Base-by-base conservation (phyloP, 192 early-diverging fungal species). In the Lunasporangiospora selenospora region DNA sequence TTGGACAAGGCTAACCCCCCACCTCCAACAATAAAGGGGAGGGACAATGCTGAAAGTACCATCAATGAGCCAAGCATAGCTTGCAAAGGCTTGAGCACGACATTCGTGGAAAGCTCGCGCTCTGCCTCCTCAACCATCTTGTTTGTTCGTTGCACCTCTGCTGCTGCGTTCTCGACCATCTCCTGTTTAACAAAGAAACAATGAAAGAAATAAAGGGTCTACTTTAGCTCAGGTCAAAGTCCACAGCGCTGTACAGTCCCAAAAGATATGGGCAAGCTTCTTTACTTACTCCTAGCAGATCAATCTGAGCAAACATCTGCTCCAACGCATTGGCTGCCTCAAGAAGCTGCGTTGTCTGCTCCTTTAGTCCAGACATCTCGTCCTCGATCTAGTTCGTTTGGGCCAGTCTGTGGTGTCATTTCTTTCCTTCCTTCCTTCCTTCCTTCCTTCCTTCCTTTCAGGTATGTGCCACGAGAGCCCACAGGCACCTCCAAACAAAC, bases 81-180 rank as follows among this genome's bases (percentile, higher is more conserved):
- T 10, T 73, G 69, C 4, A 73, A 50, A 0, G 69, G 69, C 36
- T 73, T n/a, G n/a, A n/a, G 59, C 10, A 73, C n/a, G 0, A 61
- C 69, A 6, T 19, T 15, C 4, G 61, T 58, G 10, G 54, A 46
- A 33, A 73, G 18, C 16, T 73, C 45, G 3, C 37, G 53, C 16
- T 73, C 69, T 3, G 69, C 69, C 37, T 73, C 54, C 16, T 62
- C 60, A 40, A 73, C 37, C 4, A 43, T 13, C 4, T 34, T 33
- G 4, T 53, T 58, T 7, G 53, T 48, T 3, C 52, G 40, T 3
- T 54, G 53, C 1, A 73, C 69, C 8, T 58, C 34, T 10, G 59
- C 53, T 3, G 69, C 61, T 21, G 63, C 69, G 21, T 45, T 53
- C 3, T 73, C 69, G 0, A 73, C 55, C 27, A 73, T n/a, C 18